phyloP scores from a whole-genome alignment of 2,329 filamentous ascomycete species.

The Sarocladium oryzae region DNA sequence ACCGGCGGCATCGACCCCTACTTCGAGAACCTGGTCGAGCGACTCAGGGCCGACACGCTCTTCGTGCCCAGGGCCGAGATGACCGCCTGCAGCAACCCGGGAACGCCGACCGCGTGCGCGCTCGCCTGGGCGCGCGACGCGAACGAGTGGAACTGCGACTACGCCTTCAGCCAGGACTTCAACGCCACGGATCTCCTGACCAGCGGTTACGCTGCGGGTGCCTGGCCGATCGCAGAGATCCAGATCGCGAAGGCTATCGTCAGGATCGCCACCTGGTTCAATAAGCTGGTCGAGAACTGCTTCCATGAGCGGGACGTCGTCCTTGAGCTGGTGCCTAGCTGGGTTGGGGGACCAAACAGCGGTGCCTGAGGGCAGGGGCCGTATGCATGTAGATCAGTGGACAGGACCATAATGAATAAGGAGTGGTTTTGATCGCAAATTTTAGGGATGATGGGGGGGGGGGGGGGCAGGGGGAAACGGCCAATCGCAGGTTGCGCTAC shows the following conservation, averaged over 20 bases:
- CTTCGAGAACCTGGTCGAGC: conserved; percentile 7
- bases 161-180: conserved; percentile 3
- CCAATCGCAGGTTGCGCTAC: no score
- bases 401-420: no score
- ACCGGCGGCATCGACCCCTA: neutral
- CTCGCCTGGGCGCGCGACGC: conserved; percentile 1
- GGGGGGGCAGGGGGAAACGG: no score
- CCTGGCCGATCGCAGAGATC: conserved; percentile 6
- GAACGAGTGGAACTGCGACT: conserved; percentile 8
- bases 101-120: neutral
- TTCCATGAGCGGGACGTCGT: conserved; percentile 6
- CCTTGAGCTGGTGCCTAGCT: conserved; percentile 1
- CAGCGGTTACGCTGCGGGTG: conserved; percentile 3
- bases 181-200: conserved; percentile 5
- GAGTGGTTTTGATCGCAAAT: no score
- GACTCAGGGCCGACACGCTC: neutral
- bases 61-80: conserved; percentile 6
- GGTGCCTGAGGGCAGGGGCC: conserved; percentile 6
- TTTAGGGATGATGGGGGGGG: no score
- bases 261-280: conserved; percentile 8
- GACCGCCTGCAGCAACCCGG: conserved; percentile 3
- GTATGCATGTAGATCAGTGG: no score
- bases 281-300: conserved; percentile 5
- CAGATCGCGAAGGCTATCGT: conserved; percentile 6
- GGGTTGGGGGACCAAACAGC: conserved; percentile 1